Base-by-base conservation (phyloP, 1,284 basidiomycete species). In the Heliocybe sulcata region DNA sequence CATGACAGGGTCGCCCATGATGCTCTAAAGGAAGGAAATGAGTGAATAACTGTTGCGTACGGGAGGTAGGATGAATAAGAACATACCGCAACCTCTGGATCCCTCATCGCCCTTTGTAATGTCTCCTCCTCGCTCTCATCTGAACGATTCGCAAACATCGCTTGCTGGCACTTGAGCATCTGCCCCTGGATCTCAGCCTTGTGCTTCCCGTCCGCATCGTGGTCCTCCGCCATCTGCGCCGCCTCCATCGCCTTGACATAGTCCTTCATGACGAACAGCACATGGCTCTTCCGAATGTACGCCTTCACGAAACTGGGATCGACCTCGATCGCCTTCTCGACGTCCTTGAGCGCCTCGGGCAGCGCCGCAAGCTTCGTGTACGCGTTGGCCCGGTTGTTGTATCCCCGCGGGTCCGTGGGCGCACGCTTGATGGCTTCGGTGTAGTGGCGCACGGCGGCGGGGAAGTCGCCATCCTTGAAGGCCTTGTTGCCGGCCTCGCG, bases 351-450 rank as follows among this genome's bases (percentile, higher is more conserved):
- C 1, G 96, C 97, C 70, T 99, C 97, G 10, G 95, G 92, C 20
- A 98, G 73, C 1, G 97, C 97, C 35, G 83, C 81, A 26, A 99
- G 84, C 75, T 99, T 99, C 69, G 90, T 94, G 75, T 98, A 98
- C 20, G 94, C 95, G 29, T 94, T 90, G 16, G 97, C 93, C 55
- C 97, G 87, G 77, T 99, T 99, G 67, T 95, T 98, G 78, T 97
- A 99, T 14, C 92, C 94, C 60, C 90, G 80, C 10, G 97, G 83
- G 67, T 99, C 96, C 31, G 72, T 69, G 45, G 97, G 97, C 64
- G 93, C 87, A 54, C 97, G 88, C 76, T 98, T 98, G 77, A 99
- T 97, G 58, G 93, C 89, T 74, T 99, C 97, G 12, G 90, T 83
- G 75, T 99, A 99, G 45, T 82, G 79, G 74, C 92, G 94, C 59